Evolutionary conservation across 768 basidiomycete genomes (phyloP), one percentile per base, ranked within the genome.

Genomic region (Panus rudis): DNA sequence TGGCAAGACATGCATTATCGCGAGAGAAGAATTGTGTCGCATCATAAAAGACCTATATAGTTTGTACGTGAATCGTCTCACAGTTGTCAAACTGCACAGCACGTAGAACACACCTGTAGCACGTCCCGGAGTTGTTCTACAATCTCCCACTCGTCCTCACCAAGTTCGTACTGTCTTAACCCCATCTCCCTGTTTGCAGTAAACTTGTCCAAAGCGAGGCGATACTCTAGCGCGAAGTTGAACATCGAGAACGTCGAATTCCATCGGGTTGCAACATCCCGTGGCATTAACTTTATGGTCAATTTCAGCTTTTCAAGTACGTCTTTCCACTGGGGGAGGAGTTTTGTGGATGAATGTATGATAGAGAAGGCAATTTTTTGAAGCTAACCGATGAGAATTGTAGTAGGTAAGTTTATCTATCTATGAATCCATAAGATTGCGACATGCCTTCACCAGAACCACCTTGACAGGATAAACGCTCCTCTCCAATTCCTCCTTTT

Each of bases 221-320:
- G 46, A 43, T 67, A 62, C 4, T 58, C 31, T 7, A 60, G 8
- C 0, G 62, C 59, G 46, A 64, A 60, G 2, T 52, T 33, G 2
- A 70, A 46, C 66, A 72, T 69, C 14, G 22, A 11, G 37, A 42
- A 50, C 1, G 49, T 46, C 20, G 54, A 58, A 32, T 62, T 62
- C 61, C 58, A 63, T 0, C 45, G 7, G 1, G 60, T 64, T 1
- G 37, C 3, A 4, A 63, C 52, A 46, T 65, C 55, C 0, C 49
- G 33, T 10, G 55, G 60, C 31, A 63, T 46, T 4, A 39, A 17
- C 0, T 40, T 46, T 0, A 19, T 10, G 0, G 24, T 4, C 5
- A 52, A 28, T 3, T 43, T 13, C 2, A 27, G 20, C 5, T 46
- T 13, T 1, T 25, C 22, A 7, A 53, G 31, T 3, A 38, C 28